Evolutionary conservation across 257 asterid genomes (phyloP).

Genomic region (Parsonsia alboflavescens): DNA sequence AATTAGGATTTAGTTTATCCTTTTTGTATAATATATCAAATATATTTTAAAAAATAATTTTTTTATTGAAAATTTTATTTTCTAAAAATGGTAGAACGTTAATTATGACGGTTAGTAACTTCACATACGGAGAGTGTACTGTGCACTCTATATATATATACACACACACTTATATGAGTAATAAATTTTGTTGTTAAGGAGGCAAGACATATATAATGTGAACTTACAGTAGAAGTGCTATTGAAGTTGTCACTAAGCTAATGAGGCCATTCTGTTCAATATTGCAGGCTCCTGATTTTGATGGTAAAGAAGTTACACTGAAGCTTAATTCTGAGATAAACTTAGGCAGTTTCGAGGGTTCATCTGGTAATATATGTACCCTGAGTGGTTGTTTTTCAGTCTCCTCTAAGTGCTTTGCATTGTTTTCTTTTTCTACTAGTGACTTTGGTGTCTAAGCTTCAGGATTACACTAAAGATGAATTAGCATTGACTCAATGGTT

Average conservation of each 20-base stretch:
- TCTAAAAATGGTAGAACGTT: too few species aligned
- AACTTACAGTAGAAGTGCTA: too few species aligned
- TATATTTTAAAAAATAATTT: too few species aligned
- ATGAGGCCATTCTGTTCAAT: constrained; percentile 8
- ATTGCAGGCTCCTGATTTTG: constrained; percentile 47
- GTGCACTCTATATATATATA: too few species aligned
- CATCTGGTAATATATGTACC: constrained; percentile 41
- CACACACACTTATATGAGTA: too few species aligned
- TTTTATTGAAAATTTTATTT: too few species aligned
- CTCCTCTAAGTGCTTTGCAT: background rate
- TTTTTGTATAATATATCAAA: too few species aligned
- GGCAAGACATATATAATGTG: too few species aligned
- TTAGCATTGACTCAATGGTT: constrained; percentile 11
- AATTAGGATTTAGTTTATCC: too few species aligned
- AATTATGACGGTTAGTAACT: too few species aligned
- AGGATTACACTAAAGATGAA: background rate
- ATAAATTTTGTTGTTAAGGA: background rate
- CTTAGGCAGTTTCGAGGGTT: constrained; percentile 43
- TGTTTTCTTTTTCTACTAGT: background rate
- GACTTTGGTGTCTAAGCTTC: background rate
- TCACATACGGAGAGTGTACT: too few species aligned
- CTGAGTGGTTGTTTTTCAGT: background rate
- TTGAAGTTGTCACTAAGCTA: background rate
- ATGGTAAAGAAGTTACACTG: constrained; percentile 42
- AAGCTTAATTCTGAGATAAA: constrained; percentile 42